Conservation (phyloP, 257 asterid species). For the Solanum dulcamara region DNA sequence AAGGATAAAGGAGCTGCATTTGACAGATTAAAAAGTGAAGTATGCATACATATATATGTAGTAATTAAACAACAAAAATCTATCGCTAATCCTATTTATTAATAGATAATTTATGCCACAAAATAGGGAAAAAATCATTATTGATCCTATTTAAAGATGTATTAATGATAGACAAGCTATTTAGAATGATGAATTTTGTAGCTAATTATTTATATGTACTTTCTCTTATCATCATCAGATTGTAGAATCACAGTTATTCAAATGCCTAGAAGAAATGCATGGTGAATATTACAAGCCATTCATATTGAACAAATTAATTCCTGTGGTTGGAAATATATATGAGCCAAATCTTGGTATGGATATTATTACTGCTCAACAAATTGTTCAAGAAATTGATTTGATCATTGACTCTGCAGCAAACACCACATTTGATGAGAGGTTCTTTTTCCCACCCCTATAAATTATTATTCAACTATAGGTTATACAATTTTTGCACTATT, state of each 20-base stretch:
- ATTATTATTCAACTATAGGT: neutral
- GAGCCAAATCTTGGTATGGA: slow-evolving; percentile 47
- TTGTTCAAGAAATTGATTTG: slow-evolving; percentile 26
- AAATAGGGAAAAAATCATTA: too few relatives aligned
- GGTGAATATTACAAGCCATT: slow-evolving; percentile 21
- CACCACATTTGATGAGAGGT: slow-evolving; percentile 43
- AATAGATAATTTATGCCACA: neutral
- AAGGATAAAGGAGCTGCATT: neutral
- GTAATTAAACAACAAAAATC: neutral
- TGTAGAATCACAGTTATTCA: slow-evolving; percentile 19
- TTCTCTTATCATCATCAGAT: neutral
- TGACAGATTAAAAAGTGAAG: neutral
- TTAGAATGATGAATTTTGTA: neutral
- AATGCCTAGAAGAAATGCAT: slow-evolving; percentile 14
- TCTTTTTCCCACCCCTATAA: neutral
- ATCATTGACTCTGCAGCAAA: slow-evolving; percentile 37
- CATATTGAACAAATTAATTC: slow-evolving; percentile 21
- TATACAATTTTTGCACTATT: too few relatives aligned
- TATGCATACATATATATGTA: neutral
- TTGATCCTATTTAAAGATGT: neutral
- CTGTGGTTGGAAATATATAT: slow-evolving; percentile 32
- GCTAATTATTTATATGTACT: neutral
- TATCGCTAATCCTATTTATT: neutral
- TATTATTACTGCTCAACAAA: neutral
- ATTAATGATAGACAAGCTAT: neutral